Conservation (phyloP, 192 early-diverging fungal genomes). For the Spizellomyces punctatus region DNA sequence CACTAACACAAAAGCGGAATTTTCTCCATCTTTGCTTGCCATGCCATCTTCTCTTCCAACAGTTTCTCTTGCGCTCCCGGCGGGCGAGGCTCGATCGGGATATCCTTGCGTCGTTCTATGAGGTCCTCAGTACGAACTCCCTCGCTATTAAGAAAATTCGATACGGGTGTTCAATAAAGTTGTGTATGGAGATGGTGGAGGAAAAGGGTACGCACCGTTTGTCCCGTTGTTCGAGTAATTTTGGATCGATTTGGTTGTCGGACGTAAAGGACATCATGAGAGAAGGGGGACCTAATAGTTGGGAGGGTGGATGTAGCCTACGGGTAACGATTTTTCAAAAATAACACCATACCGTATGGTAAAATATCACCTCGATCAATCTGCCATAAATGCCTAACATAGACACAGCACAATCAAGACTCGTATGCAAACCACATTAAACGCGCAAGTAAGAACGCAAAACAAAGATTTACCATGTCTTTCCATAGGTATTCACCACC, state of each 20-base stretch:
- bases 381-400: slow-evolving; percentile 47
- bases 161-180: not conserved
- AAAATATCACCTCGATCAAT: slow-evolving; percentile 49
- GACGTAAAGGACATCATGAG: slow-evolving; percentile 46
- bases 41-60: slow-evolving; percentile 13
- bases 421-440: too few relatives aligned
- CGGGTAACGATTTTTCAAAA: not conserved
- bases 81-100: not conserved
- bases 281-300: slow-evolving; percentile 43
- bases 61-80: not conserved
- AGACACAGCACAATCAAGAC: not conserved
- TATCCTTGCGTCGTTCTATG: not conserved
- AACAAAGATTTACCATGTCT: slow-evolving; percentile 46
- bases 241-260: slow-evolving; percentile 44
- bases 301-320: not conserved
- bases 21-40: slow-evolving; percentile 16
- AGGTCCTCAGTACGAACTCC: not conserved
- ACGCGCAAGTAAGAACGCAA: too few relatives aligned
- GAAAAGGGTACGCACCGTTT: not conserved
- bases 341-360: slow-evolving; percentile 30
- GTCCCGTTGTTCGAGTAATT: slow-evolving; percentile 35
- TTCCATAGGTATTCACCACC: slow-evolving; percentile 51
- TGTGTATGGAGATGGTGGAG: not conserved
- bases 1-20: not conserved
- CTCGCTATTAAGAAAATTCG: not conserved